These are phyloP conservation scores for Aspergillus fructus DNA, from an alignment of 2,329 filamentous ascomycete species.

Conservation along the genomic window DNA sequence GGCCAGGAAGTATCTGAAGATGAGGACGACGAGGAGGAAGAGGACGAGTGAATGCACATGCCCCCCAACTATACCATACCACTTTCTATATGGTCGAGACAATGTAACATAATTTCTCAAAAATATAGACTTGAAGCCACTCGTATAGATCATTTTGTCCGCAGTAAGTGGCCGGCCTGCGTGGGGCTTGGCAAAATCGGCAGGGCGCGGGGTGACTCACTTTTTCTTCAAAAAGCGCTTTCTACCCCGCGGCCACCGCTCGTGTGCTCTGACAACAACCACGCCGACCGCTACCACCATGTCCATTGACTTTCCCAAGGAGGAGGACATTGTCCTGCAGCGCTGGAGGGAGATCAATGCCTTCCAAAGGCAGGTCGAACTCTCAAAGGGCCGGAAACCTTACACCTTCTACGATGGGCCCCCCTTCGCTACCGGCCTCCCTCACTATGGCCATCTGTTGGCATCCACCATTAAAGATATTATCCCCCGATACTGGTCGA, in stretches of 20 bases:
- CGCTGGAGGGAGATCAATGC: conserved; percentile 91
- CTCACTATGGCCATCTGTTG: conserved; percentile 74
- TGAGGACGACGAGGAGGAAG: conserved; percentile 66
- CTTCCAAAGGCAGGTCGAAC: conserved; percentile 82
- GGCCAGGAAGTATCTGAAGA: conserved; percentile 73
- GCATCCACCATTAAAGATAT: conserved; percentile 97
- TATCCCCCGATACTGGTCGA: conserved; percentile 94
- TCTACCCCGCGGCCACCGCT: conserved; percentile 25
- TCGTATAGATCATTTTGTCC: not conserved
- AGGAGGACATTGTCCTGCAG: conserved; percentile 81
- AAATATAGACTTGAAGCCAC: not conserved
- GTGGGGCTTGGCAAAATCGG: conserved; percentile 13
- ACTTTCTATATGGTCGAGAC: not conserved
- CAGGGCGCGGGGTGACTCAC: conserved; percentile 19
- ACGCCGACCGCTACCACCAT: conserved; percentile 45
- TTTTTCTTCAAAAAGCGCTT: conserved; percentile 15
- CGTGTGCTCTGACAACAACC: conserved; percentile 13
- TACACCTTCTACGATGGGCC: conserved; percentile 96
- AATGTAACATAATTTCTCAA: conserved; percentile 2
- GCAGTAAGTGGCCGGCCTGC: not conserved
- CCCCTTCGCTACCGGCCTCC: conserved; percentile 70
- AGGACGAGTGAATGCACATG: conserved; percentile 42
- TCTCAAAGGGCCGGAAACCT: conserved; percentile 76
- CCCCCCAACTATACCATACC: not conserved
- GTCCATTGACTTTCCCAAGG: conserved; percentile 90